phyloP scores from a whole-genome alignment of 2,329 filamentous ascomycete species.

The Pseudopyrenochaeta lycopersici region DNA sequence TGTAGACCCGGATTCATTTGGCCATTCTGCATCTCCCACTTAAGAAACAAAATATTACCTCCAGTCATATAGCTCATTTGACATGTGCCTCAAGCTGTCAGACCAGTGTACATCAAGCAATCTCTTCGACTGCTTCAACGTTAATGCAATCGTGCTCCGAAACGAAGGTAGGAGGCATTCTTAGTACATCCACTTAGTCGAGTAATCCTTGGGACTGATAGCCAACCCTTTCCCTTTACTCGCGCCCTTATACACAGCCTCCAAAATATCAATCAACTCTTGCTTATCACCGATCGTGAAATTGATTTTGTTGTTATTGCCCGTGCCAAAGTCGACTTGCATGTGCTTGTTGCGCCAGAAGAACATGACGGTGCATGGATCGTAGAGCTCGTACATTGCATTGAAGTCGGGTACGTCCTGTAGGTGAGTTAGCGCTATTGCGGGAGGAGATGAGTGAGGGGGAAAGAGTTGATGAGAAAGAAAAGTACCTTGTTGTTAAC shows the following conservation, averaged over 20 bases:
- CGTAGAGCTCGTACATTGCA: conserved; percentile 88
- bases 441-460: background rate
- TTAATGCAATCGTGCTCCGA: too few relatives aligned
- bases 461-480: background rate
- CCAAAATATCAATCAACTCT: conserved; percentile 96
- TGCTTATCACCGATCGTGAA: conserved; percentile 95
- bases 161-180: background rate
- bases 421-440: background rate
- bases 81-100: background rate
- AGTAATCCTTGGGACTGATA: conserved; percentile 86
- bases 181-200: conserved; percentile 66
- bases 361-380: conserved; percentile 92
- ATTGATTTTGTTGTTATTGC: conserved; percentile 97
- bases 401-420: conserved; percentile 80
- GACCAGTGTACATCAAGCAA: background rate
- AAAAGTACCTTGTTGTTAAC: conserved; percentile 75
- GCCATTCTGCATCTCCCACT: too few relatives aligned
- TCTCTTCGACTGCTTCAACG: background rate
- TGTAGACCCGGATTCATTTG: too few relatives aligned
- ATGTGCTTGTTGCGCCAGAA: conserved; percentile 72
- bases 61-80: background rate
- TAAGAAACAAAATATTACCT: background rate
- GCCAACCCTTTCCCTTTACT: conserved; percentile 96
- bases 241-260: conserved; percentile 92
- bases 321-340: conserved; percentile 66